phyloP scores from a whole-genome alignment of 2,329 filamentous ascomycete species.

The Sphaceloma murrayae region DNA sequence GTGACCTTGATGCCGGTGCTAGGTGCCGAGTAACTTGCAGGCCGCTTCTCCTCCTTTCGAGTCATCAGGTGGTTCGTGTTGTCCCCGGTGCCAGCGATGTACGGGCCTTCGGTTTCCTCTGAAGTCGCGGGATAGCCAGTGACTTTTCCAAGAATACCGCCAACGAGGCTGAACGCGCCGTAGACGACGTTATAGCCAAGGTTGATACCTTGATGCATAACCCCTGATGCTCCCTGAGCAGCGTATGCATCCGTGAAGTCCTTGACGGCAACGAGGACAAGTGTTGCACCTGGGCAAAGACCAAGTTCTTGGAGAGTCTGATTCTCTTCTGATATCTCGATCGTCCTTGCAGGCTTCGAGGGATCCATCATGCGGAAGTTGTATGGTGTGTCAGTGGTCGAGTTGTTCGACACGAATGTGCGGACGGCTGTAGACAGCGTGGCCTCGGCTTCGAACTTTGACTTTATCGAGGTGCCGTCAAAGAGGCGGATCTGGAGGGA shows the following conservation, averaged over 20 bases:
- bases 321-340: constrained; percentile 66
- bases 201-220: constrained; percentile 25
- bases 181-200: constrained; percentile 30
- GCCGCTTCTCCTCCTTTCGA: constrained; percentile 22
- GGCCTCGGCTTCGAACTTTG: constrained; percentile 52
- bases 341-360: constrained; percentile 62
- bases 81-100: constrained; percentile 24
- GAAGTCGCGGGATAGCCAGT: constrained; percentile 19
- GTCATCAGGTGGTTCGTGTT: constrained; percentile 19
- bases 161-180: constrained; percentile 28
- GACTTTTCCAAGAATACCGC: constrained; percentile 26
- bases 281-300: constrained; percentile 67
- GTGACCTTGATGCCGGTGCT: constrained; percentile 33
- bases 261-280: constrained; percentile 67
- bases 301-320: constrained; percentile 59
- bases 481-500: constrained; percentile 68
- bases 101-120: constrained; percentile 18
- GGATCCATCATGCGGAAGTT: constrained; percentile 76
- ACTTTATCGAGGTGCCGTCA: constrained; percentile 70
- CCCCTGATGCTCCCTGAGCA: constrained; percentile 25
- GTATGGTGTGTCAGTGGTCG: constrained; percentile 48
- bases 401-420: constrained; percentile 59
- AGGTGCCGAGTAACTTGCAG: constrained; percentile 17
- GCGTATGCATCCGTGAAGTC: constrained; percentile 52
- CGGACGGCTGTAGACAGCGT: constrained; percentile 60